Evolutionary conservation across 2,329 filamentous ascomycete genomes (phyloP).

Genomic region (Cryphonectria naterciae): DNA sequence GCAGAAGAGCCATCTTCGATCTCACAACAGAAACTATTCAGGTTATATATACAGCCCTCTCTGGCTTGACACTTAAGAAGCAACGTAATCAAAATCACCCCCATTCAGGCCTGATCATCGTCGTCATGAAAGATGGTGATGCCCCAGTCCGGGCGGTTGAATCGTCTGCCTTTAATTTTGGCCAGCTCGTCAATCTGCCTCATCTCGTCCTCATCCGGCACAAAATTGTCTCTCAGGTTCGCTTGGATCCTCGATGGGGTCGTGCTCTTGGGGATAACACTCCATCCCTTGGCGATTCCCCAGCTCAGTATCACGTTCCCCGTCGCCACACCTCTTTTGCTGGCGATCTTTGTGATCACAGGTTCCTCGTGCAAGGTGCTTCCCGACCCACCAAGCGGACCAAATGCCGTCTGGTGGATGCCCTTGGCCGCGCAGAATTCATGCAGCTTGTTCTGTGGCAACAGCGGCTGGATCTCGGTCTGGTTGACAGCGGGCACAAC

Average conservation of each 20-base stretch:
- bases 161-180: background rate
- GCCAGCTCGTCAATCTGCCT: slow-evolving; percentile 10
- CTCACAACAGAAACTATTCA: background rate
- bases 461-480: slow-evolving; percentile 63
- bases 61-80: background rate
- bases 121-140: background rate
- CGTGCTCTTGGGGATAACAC: slow-evolving; percentile 21
- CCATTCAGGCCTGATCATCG: background rate
- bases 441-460: slow-evolving; percentile 57
- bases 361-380: slow-evolving; percentile 19
- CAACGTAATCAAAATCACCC: background rate
- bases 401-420: slow-evolving; percentile 32
- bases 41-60: background rate
- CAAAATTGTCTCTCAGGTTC: slow-evolving; percentile 13
- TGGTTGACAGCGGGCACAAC: slow-evolving; percentile 61
- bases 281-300: slow-evolving; percentile 11
- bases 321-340: slow-evolving; percentile 1
- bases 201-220: slow-evolving; percentile 12
- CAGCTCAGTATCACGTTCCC: slow-evolving; percentile 7
- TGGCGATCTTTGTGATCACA: slow-evolving; percentile 6
- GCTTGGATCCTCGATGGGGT: slow-evolving; percentile 12
- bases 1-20: too few relatives aligned
- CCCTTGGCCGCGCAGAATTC: slow-evolving; percentile 52
- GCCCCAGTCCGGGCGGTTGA: background rate
- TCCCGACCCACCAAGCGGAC: slow-evolving; percentile 26